phyloP scores from a whole-genome alignment of 2,329 filamentous ascomycete species.

The Aspergillus sp. region DNA sequence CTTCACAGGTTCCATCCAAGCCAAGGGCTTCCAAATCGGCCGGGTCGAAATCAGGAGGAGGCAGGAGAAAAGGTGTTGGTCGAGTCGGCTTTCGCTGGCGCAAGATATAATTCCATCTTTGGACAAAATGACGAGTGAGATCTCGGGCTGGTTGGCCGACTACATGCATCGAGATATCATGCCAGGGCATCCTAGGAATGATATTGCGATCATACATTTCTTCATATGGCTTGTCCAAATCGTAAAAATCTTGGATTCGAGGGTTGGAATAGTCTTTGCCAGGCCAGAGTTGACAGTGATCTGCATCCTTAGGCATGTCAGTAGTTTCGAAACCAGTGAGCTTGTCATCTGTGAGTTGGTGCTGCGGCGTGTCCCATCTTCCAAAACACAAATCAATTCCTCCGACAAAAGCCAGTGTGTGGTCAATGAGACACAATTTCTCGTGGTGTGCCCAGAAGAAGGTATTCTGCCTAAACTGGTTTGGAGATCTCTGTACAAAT shows the following conservation, averaged over 20 bases:
- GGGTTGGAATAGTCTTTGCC: slow-evolving; percentile 99
- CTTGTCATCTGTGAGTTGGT: slow-evolving; percentile 86
- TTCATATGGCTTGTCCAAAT: slow-evolving; percentile 88
- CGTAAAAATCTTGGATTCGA: slow-evolving; percentile 90
- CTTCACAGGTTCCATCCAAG: slow-evolving; percentile 88
- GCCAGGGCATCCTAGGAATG: slow-evolving; percentile 95
- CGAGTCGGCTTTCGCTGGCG: slow-evolving; percentile 88
- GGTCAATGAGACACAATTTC: slow-evolving; percentile 95
- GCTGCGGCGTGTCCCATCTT: slow-evolving; percentile 93
- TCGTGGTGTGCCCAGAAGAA: slow-evolving; percentile 99
- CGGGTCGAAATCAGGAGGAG: slow-evolving; percentile 83
- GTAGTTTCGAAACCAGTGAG: slow-evolving; percentile 85
- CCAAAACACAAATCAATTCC: slow-evolving; percentile 97
- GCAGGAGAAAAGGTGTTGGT: slow-evolving; percentile 87
- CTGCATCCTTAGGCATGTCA: slow-evolving; percentile 72
- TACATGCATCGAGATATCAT: slow-evolving; percentile 96
- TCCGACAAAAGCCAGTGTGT: slow-evolving; percentile 91
- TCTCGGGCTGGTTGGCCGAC: slow-evolving; percentile 94
- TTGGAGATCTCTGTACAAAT: slow-evolving; percentile 91
- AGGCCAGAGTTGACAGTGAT: slow-evolving; percentile 93
- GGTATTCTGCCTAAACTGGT: slow-evolving; percentile 97
- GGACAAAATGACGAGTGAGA: slow-evolving; percentile 91
- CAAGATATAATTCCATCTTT: slow-evolving; percentile 95
- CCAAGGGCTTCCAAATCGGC: slow-evolving; percentile 84
- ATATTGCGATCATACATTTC: slow-evolving; percentile 96